phyloP scores from a whole-genome alignment of 495 filamentous ascomycete species.

The Xylaria curta region DNA sequence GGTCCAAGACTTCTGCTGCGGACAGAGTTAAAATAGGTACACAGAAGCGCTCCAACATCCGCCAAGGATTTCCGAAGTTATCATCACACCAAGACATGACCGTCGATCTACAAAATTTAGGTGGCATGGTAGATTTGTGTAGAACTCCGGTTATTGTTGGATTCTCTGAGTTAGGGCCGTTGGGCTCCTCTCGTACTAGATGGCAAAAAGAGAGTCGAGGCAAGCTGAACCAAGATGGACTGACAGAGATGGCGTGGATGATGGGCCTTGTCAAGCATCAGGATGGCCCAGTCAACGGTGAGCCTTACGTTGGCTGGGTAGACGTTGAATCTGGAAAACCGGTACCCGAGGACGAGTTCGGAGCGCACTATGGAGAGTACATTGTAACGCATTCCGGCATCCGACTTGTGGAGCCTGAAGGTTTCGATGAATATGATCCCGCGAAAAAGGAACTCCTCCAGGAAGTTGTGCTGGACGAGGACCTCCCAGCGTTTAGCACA shows the following conservation, averaged over 20 bases:
- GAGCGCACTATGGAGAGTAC: conserved; percentile 83
- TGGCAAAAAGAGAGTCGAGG: conserved; percentile 94
- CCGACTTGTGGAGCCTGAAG: conserved; percentile 85
- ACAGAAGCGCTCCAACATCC: conserved; percentile 78
- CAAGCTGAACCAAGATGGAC: conserved; percentile 86
- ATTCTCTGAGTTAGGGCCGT: conserved; percentile 86
- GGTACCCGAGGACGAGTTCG: conserved; percentile 87
- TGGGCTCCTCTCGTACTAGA: conserved; percentile 88
- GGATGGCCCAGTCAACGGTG: conserved; percentile 79
- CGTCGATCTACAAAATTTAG: conserved; percentile 77
- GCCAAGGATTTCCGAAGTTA: conserved; percentile 79
- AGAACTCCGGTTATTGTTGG: conserved; percentile 86
- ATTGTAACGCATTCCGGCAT: conserved; percentile 92
- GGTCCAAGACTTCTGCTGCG: not conserved
- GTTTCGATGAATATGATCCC: conserved; percentile 88
- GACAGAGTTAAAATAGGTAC: not conserved
- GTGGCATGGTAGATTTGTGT: conserved; percentile 87
- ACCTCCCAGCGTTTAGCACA: conserved; percentile 86
- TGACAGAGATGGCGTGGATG: conserved; percentile 93
- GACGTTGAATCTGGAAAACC: conserved; percentile 81
- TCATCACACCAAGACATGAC: conserved; percentile 80
- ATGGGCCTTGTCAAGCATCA: conserved; percentile 93
- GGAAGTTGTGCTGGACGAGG: conserved; percentile 84
- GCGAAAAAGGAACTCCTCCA: conserved; percentile 89
- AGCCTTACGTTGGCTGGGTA: conserved; percentile 80